phyloP scores from a whole-genome alignment of 129 eudicot species.

The Tagetes erecta region DNA sequence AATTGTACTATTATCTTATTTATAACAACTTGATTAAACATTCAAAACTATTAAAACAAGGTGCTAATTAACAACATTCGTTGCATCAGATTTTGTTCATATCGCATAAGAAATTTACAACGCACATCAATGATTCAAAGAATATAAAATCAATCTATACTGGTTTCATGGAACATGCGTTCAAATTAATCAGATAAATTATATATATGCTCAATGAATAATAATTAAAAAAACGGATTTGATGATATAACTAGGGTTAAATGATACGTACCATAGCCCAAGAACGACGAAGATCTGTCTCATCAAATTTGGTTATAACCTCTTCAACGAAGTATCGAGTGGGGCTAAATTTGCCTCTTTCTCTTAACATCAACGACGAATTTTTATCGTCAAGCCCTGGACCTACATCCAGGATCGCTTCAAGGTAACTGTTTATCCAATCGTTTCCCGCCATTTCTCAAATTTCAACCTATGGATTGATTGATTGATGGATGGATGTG shows the following conservation, averaged over 20 bases:
- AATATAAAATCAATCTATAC: neutral
- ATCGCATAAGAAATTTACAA: too few species aligned
- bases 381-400: conserved; percentile 59
- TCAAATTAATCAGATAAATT: neutral
- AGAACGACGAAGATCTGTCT: conserved; percentile 89
- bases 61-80: neutral
- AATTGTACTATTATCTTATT: neutral
- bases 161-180: neutral
- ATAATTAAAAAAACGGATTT: neutral
- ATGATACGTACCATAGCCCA: conserved; percentile 63
- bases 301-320: conserved; percentile 84
- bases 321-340: conserved; percentile 86
- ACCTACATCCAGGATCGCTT: conserved; percentile 83
- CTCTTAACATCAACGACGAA: conserved; percentile 67
- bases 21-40: neutral
- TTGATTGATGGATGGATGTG: too few species aligned
- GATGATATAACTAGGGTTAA: neutral
- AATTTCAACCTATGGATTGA: conserved; percentile 16
- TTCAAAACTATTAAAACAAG: neutral
- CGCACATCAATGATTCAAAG: neutral
- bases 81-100: conserved; percentile 9
- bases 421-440: conserved; percentile 88
- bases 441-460: conserved; percentile 88
- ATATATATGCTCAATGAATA: neutral
- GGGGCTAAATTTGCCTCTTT: conserved; percentile 83